A percentile compares a stretch with the other conserved stretches of the same genome.
Conservation (phyloP, 1,139 yeast genomes). For the Candida pseudoviswanathii region DNA sequence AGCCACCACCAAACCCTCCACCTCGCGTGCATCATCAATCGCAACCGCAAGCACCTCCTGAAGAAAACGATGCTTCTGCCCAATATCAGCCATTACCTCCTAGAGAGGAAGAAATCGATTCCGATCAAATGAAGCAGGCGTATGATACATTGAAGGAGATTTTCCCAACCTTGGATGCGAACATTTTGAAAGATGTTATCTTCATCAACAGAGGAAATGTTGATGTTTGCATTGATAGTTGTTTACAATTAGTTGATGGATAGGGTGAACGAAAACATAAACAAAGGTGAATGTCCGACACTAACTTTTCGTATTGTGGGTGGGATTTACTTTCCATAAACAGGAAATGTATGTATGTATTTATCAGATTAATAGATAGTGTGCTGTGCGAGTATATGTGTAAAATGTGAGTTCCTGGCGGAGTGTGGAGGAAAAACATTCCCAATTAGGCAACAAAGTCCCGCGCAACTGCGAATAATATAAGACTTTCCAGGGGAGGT, state of each 20-base stretch:
- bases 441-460: constrained; percentile 1
- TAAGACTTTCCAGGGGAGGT: background rate
- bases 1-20: constrained; percentile 8
- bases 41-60: constrained; percentile 2
- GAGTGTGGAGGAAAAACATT: background rate
- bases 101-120: constrained; percentile 14
- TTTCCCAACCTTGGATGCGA: constrained; percentile 75
- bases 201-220: constrained; percentile 66
- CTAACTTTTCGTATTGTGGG: no score
- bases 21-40: constrained; percentile 7
- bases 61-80: constrained; percentile 4
- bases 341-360: no score
- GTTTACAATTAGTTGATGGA: constrained; percentile 37
- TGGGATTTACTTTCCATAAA: no score
- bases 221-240: constrained; percentile 76
- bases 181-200: constrained; percentile 70
- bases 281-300: background rate
- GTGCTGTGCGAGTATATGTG: no score
- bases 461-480: background rate
- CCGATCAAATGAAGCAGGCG: constrained; percentile 24
- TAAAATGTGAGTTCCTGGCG: no score
- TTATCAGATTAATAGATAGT: no score
- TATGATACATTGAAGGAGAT: constrained; percentile 58
- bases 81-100: constrained; percentile 16
- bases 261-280: no score